phyloP scores from a whole-genome alignment of 805 yeast species.

The Candida sonorensis region DNA sequence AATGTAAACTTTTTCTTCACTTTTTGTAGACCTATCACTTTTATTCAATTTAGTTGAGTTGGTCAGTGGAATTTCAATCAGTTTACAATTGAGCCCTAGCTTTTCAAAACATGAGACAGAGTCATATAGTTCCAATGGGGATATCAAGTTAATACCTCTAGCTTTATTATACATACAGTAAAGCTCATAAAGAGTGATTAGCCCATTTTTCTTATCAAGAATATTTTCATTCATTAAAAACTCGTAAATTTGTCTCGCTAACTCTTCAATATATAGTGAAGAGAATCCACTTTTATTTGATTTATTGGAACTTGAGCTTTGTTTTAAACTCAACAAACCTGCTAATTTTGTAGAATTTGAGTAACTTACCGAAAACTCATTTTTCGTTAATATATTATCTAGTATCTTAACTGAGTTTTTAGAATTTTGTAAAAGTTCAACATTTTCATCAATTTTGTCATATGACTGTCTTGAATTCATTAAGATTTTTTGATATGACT shows the following conservation, averaged over 20 bases:
- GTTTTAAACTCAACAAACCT: slow-evolving; percentile 15
- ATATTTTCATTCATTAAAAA: slow-evolving; percentile 43
- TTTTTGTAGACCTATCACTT: slow-evolving; percentile 20
- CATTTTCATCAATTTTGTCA: slow-evolving; percentile 17
- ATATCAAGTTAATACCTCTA: slow-evolving; percentile 58
- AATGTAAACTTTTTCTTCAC: slow-evolving; percentile 15
- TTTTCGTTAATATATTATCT: slow-evolving; percentile 21
- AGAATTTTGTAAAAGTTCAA: slow-evolving; percentile 22
- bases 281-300: slow-evolving; percentile 13
- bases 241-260: slow-evolving; percentile 75
- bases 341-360: slow-evolving; percentile 15
- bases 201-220: slow-evolving; percentile 46
- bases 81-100: slow-evolving; percentile 28
- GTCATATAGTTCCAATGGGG: slow-evolving; percentile 59
- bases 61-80: slow-evolving; percentile 46
- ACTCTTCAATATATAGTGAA: slow-evolving; percentile 42
- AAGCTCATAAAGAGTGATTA: slow-evolving; percentile 55
- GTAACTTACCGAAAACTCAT: slow-evolving; percentile 20
- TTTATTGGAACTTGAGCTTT: slow-evolving; percentile 1
- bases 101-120: slow-evolving; percentile 52
- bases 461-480: slow-evolving; percentile 9
- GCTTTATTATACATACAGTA: slow-evolving; percentile 60
- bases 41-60: slow-evolving; percentile 16
- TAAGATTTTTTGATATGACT: slow-evolving; percentile 30
- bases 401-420: slow-evolving; percentile 22